These are phyloP conservation scores for Chaetomium sp. DNA, from an alignment of 2,329 filamentous ascomycete species.

Conservation along the genomic window DNA sequence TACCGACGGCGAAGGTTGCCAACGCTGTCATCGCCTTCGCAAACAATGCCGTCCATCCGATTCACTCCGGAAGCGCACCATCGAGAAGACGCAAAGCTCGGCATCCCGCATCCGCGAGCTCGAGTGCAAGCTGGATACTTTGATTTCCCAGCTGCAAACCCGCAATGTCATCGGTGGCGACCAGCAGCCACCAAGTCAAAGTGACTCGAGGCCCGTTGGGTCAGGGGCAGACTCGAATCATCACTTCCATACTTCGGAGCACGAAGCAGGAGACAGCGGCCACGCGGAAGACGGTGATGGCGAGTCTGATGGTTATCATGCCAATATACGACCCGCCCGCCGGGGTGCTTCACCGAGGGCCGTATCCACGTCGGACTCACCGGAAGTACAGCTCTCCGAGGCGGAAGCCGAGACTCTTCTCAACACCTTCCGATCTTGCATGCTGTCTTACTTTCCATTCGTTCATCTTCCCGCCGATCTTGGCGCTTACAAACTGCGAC, in stretches of 20 bases:
- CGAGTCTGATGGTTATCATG: neutral
- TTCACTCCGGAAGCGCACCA: neutral
- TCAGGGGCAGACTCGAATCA: neutral
- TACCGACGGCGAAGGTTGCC: slow-evolving; percentile 2
- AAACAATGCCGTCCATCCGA: slow-evolving; percentile 5
- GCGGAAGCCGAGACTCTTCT: neutral
- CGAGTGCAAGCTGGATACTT: slow-evolving; percentile 40
- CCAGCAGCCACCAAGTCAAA: neutral
- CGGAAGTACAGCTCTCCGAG: neutral
- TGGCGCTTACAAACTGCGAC: slow-evolving; percentile 39
- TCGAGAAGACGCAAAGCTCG: slow-evolving; percentile 36
- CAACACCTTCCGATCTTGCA: slow-evolving; percentile 37
- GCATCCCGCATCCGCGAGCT: slow-evolving; percentile 41
- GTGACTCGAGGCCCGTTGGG: neutral
- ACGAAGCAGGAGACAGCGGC: neutral
- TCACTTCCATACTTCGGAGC: neutral
- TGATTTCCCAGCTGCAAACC: slow-evolving; percentile 40
- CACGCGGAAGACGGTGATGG: neutral
- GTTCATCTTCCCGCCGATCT: slow-evolving; percentile 37
- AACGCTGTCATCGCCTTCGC: slow-evolving; percentile 4
- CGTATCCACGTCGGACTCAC: neutral
- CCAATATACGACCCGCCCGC: neutral
- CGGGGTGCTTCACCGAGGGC: neutral
- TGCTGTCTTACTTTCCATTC: slow-evolving; percentile 44
- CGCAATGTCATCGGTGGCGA: slow-evolving; percentile 19